Evolutionary conservation across 2,329 filamentous ascomycete species (phyloP), one percentile per base, ranked within the genome.

Genomic region (Ophiocordyceps robertsii): DNA sequence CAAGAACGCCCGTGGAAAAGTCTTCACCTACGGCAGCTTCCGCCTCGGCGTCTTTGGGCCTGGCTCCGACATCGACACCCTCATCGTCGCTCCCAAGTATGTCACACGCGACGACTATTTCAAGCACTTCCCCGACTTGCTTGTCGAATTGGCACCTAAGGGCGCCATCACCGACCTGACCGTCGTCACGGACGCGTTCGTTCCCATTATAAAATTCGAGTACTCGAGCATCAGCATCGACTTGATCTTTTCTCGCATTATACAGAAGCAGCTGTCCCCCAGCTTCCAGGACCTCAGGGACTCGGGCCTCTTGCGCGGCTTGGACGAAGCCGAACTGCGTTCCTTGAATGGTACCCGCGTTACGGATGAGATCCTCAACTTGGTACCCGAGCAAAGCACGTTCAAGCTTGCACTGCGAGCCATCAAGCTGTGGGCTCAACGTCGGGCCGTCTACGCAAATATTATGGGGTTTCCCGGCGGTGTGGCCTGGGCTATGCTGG

Each of bases 401-500:
- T 98, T 98, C 63, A 82, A 87, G 47, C 77, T 89, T 48, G 92
- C 92, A 10, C 63, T 96, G 47, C 79, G 92, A 40, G 89, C 88
- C 13, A 85, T 98, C 67, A 98, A 98, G 64, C 72, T 98, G 8
- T 98, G 92, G 92, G 89, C 92, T 10, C 86, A 94, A 57, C 79
- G 82, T 41, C 84, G 90, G 47, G 92, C 85, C 21, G 87, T 96
- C 39, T 96, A 96, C 58, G 87, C 87, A 49, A 95, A 95, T 55
- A 89, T 96, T 49, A 88, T 95, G 62, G 92, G 92, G 24, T 98
- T 92, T 52, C 92, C 92, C 2, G 92, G 92, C 53, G 92, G 92
- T 64, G 89, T 98, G 35, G 92, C 92, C 6, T 98, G 90, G 87
- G 92, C 90, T 12, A 95, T 98, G 84, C 75, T 98, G 56, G 89